Evolutionary conservation across 2,329 filamentous ascomycete genomes (phyloP), one percentile per base, ranked within the genome.

Genomic region (Clarireedia hainanense): DNA sequence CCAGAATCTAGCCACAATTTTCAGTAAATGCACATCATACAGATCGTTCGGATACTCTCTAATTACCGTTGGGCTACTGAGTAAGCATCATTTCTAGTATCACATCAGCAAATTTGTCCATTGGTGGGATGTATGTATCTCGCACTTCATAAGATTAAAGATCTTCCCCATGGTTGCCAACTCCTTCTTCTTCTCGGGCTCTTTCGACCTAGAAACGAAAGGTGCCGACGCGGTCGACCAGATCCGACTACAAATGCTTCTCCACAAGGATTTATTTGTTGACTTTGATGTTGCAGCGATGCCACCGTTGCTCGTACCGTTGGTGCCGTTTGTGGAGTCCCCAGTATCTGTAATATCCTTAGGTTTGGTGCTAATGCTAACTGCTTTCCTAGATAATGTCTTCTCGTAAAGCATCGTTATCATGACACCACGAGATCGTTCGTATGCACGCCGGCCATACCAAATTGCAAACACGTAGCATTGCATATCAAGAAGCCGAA

Each of bases 141-240:
- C 61, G 47, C 80, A 84, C 49, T 89, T 84, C 76, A 95, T 88
- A 2, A 96, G 72, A 64, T 95, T 96, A 58, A 96, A 79, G 51
- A 96, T 94, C 67, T 95, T 95, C 6, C 91, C 91, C 72, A 91
- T 92, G 0, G 88, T 90, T 0, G 91, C 89, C 2, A 86, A 80
- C 55, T 80, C 74, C 55, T 79, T 77, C 26, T 57, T 58, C 55
- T 69, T 69, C 46, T 65, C 59, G 36, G 60, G 67, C 50, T 56
- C 68, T 56, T 61, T 61, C 39, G 61, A 64, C 57, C 63, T 66
- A 4, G 24, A 49, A 6, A 64, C 55, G 50, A 63, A 63, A 5
- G 70, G 65, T 5, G 27, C 47, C 5, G 62, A 52, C 48, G 63
- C 63, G 5, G 71, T 61, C 23, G 63, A 66, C 39, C 52, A 45